Conservation (phyloP, 805 yeast species). For the Yarrowia bubula region DNA sequence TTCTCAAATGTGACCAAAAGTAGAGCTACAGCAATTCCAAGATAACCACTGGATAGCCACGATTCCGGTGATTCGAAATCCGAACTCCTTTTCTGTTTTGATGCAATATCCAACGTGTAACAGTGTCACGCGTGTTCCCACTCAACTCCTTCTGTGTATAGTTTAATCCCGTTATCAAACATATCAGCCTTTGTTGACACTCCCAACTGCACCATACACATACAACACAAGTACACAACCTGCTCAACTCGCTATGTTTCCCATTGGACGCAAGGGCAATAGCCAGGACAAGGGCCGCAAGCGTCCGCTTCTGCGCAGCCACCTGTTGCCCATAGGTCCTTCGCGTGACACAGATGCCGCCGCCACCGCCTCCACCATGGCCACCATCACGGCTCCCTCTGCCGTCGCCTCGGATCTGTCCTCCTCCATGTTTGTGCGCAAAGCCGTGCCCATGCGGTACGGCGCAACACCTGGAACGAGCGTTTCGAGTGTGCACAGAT, state of each 20-base stretch:
- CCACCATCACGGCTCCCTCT: background rate
- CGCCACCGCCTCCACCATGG: background rate
- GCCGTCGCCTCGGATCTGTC: conserved; percentile 15
- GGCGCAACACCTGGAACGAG: background rate
- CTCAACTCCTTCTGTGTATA: too few relatives aligned
- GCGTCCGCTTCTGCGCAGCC: conserved; percentile 13
- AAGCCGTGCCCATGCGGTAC: background rate
- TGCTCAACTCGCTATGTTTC: conserved; percentile 3
- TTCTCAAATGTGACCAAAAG: too few relatives aligned
- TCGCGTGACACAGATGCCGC: background rate
- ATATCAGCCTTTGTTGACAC: background rate
- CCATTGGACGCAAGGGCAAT: conserved; percentile 15
- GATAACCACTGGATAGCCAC: too few relatives aligned
- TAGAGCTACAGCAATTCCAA: too few relatives aligned
- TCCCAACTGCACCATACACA: background rate
- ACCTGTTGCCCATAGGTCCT: conserved; percentile 2
- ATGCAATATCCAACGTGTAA: too few relatives aligned
- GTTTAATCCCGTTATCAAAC: too few relatives aligned
- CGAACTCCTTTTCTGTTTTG: too few relatives aligned
- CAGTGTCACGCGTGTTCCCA: too few relatives aligned
- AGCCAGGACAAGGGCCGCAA: conserved; percentile 25
- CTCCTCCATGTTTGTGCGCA: conserved; percentile 18
- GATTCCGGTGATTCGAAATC: too few relatives aligned
- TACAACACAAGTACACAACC: background rate
- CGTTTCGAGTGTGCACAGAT: conserved; percentile 14